phyloP scores from a whole-genome alignment of 805 yeast species.

The Ogataea salicorniae region DNA sequence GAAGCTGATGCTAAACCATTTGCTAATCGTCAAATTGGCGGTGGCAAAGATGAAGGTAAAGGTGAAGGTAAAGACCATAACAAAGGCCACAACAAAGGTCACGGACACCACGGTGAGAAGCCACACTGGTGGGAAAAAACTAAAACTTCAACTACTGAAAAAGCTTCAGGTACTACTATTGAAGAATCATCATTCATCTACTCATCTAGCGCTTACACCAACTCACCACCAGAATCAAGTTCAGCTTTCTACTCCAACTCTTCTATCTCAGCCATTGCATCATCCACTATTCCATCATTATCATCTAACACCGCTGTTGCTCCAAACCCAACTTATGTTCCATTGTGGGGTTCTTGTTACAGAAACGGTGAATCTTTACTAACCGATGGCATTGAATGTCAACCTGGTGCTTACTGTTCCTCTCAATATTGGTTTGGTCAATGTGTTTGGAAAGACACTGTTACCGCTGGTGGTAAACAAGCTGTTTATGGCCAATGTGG shows the following conservation, averaged over 20 bases:
- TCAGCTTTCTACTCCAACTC: neutral
- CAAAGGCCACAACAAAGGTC: too few relatives aligned
- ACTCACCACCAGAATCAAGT: too few relatives aligned
- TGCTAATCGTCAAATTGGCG: too few relatives aligned
- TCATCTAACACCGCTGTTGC: neutral
- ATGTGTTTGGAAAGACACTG: constrained; percentile 4
- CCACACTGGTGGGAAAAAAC: too few relatives aligned
- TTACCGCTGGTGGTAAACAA: neutral
- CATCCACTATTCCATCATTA: neutral
- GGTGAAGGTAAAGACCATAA: too few relatives aligned
- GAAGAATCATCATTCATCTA: too few relatives aligned
- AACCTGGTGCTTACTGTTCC: constrained; percentile 6
- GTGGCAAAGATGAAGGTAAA: too few relatives aligned
- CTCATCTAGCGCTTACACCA: neutral
- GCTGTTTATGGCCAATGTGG: constrained; percentile 8
- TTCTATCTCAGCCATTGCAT: neutral
- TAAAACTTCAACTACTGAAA: too few relatives aligned
- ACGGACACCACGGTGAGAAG: too few relatives aligned
- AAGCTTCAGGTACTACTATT: too few relatives aligned
- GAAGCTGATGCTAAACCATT: too few relatives aligned
- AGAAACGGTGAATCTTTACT: constrained; percentile 3
- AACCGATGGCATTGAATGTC: constrained; percentile 3
- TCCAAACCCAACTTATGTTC: constrained; percentile 1
- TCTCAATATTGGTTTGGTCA: constrained; percentile 7
- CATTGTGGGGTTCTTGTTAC: constrained; percentile 7